Conservation (phyloP, 768 basidiomycete species). For the Chlorophyllum brunneum region DNA sequence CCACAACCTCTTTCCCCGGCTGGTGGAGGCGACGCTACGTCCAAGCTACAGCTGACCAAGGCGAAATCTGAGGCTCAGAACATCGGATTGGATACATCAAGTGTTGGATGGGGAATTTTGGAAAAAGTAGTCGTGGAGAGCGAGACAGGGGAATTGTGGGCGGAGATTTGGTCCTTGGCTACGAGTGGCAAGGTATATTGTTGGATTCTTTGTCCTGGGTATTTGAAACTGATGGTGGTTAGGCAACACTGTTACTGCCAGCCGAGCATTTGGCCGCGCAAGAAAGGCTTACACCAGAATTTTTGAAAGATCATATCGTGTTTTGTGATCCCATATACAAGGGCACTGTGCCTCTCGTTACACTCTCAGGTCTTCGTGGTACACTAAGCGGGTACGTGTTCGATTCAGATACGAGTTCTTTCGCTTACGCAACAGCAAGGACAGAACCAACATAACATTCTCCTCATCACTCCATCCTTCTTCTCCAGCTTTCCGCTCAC, state of each 20-base stretch:
- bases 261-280: slow-evolving; percentile 49
- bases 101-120: slow-evolving; percentile 71
- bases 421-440: slow-evolving; percentile 11
- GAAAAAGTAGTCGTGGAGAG: slow-evolving; percentile 56
- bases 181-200: slow-evolving; percentile 51
- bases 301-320: slow-evolving; percentile 80
- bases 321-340: slow-evolving; percentile 50
- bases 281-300: slow-evolving; percentile 62
- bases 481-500: slow-evolving; percentile 36
- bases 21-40: slow-evolving; percentile 50
- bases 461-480: slow-evolving; percentile 40
- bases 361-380: slow-evolving; percentile 82
- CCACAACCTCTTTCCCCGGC: slow-evolving; percentile 37
- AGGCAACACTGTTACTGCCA: slow-evolving; percentile 84
- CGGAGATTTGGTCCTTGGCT: slow-evolving; percentile 62
- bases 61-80: slow-evolving; percentile 70
- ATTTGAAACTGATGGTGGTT: slow-evolving; percentile 8
- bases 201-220: slow-evolving; percentile 3
- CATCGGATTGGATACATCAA: slow-evolving; percentile 59
- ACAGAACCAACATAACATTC: slow-evolving; percentile 38
- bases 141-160: slow-evolving; percentile 62
- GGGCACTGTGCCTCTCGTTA: slow-evolving; percentile 53
- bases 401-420: too few species aligned
- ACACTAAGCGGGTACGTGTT: slow-evolving; percentile 54
- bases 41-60: slow-evolving; percentile 66